These are phyloP conservation scores for Aureobasidium sp. DNA, from an alignment of 2,329 filamentous ascomycete genomes.

Conservation along the genomic window DNA sequence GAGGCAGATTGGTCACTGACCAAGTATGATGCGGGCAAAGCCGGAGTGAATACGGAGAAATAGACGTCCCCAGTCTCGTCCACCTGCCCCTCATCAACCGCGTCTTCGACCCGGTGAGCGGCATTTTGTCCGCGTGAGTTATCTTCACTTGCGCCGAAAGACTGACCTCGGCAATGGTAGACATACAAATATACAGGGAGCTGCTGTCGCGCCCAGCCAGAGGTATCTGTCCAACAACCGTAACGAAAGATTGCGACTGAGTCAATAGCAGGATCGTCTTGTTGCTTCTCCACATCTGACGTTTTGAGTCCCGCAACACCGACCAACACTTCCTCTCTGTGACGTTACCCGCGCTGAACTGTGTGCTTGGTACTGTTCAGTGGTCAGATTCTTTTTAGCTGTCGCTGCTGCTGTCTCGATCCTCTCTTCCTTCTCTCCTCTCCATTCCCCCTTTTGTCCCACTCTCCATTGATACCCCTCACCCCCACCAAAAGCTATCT, in stretches of 20 bases:
- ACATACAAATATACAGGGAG: background rate
- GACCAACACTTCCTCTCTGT: constrained; percentile 7
- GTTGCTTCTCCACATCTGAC: constrained; percentile 15
- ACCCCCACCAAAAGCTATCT: background rate
- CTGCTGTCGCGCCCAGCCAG: background rate
- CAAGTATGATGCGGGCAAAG: constrained; percentile 3
- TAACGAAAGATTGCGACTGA: background rate
- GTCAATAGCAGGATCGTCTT: constrained; percentile 5
- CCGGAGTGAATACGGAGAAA: constrained; percentile 4
- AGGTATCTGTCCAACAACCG: background rate
- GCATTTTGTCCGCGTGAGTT: constrained; percentile 11
- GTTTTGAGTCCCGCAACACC: constrained; percentile 16
- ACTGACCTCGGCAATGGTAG: constrained; percentile 1
- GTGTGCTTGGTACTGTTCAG: background rate
- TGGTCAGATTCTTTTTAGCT: background rate
- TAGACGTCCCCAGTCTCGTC: background rate
- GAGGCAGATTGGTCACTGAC: background rate
- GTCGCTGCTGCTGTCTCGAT: constrained; percentile 2
- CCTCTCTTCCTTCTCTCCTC: background rate
- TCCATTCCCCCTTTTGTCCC: background rate
- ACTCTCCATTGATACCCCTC: constrained; percentile 6
- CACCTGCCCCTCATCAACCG: background rate
- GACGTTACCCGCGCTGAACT: background rate
- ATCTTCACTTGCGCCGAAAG: constrained; percentile 1
- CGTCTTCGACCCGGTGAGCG: background rate